A percentile compares a stretch with the other conserved stretches of the same genome.
These are phyloP conservation scores for Beauveria medogensis DNA, from an alignment of 2,329 filamentous ascomycete genomes.

Conservation along the genomic window DNA sequence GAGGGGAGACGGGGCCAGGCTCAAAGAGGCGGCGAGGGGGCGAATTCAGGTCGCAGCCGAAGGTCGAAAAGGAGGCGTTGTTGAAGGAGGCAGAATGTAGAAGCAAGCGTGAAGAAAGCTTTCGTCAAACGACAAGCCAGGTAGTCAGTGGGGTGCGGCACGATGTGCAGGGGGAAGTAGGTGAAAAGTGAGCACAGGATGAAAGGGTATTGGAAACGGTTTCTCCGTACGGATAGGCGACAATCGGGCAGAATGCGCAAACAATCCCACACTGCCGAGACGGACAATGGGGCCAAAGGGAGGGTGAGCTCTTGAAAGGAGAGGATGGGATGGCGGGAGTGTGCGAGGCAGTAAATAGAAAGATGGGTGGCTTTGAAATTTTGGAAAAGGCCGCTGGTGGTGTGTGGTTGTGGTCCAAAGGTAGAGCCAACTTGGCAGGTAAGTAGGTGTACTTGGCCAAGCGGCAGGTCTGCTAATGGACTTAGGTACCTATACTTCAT, in stretches of 20 bases:
- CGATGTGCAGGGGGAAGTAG: constrained; percentile 3
- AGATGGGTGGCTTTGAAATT: neutral
- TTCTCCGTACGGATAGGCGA: neutral
- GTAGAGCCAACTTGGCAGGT: no score
- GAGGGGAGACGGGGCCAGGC: neutral
- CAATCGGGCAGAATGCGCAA: constrained; percentile 16
- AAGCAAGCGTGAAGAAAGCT: constrained; percentile 8
- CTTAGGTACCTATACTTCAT: no score
- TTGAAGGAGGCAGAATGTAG: neutral
- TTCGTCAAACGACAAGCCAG: constrained; percentile 2
- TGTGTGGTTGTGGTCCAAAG: neutral
- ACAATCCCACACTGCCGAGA: constrained; percentile 15
- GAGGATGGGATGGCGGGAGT: constrained; percentile 11
- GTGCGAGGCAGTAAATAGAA: neutral
- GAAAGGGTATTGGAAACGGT: constrained; percentile 3
- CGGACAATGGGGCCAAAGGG: constrained; percentile 13
- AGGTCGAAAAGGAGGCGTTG: neutral
- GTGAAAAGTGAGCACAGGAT: constrained; percentile 15
- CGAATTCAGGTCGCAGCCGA: neutral
- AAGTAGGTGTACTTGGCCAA: no score
- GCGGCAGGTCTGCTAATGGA: no score
- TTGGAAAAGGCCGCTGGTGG: neutral
- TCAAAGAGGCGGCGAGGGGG: neutral
- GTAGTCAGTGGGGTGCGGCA: neutral
- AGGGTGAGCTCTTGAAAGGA: constrained; percentile 11